Evolutionary conservation across 306 rosid genomes (phyloP).

Genomic region (Mimosa pudica): DNA sequence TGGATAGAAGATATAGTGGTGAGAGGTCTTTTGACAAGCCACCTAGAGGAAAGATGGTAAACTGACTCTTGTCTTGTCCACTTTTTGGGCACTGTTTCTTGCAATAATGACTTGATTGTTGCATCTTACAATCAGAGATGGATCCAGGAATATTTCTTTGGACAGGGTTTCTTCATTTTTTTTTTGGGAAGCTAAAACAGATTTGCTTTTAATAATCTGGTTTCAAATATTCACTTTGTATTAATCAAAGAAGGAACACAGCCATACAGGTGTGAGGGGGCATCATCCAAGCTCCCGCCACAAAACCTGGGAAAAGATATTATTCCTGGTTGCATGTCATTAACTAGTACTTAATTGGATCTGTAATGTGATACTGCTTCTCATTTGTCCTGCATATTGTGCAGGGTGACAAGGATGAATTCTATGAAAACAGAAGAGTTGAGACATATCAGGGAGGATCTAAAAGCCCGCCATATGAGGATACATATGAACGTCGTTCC

Average conservation of each 20-base stretch:
- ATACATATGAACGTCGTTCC: constrained; percentile 65
- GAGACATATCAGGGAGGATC: constrained; percentile 80
- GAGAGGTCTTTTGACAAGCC: constrained; percentile 73
- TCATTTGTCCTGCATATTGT: constrained; percentile 36
- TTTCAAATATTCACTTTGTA: background rate
- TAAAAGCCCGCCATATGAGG: constrained; percentile 82
- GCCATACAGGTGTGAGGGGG: background rate
- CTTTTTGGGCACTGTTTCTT: constrained; percentile 8
- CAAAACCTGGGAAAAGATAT: background rate
- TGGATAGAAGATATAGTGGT: constrained; percentile 80
- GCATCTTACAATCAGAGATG: background rate
- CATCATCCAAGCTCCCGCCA: background rate
- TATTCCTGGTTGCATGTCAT: background rate
- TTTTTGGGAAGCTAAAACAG: background rate
- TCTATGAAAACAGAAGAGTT: constrained; percentile 57
- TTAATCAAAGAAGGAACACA: background rate
- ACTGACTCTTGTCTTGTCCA: constrained; percentile 30
- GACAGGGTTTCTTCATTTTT: background rate
- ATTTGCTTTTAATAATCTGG: background rate
- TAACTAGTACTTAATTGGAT: constrained; percentile 16
- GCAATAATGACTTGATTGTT: constrained; percentile 4
- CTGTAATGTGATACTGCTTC: constrained; percentile 22
- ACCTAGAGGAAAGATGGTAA: constrained; percentile 64
- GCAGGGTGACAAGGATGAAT: constrained; percentile 86
- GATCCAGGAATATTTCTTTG: background rate